These are phyloP conservation scores for Rhizomucor miehei DNA, from an alignment of 371 early-diverging fungal species.

Conservation along the genomic window DNA sequence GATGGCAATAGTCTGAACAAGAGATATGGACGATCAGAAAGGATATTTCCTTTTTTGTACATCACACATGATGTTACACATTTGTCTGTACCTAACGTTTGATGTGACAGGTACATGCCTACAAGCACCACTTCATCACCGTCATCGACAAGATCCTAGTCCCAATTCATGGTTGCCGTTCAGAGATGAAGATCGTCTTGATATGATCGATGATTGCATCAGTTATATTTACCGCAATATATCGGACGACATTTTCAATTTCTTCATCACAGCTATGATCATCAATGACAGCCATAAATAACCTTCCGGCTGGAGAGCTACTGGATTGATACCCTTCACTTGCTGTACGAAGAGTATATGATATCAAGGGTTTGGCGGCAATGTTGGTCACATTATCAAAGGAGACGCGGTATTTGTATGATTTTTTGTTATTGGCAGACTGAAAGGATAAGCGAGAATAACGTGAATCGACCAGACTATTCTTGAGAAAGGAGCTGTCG, in stretches of 20 bases:
- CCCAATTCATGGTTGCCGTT: background rate
- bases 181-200: too few relatives aligned
- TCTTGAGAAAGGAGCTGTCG: too few relatives aligned
- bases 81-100: background rate
- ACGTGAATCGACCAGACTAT: conserved; percentile 1
- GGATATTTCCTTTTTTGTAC: background rate
- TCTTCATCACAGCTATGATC: background rate
- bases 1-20: background rate
- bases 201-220: background rate
- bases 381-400: conserved; percentile 9
- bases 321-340: conserved; percentile 10
- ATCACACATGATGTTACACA: background rate
- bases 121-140: conserved; percentile 14
- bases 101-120: background rate
- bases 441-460: background rate
- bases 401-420: conserved; percentile 10
- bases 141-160: conserved; percentile 12
- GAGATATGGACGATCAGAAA: too few relatives aligned
- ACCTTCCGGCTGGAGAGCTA: background rate
- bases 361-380: background rate
- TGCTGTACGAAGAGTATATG: conserved; percentile 10
- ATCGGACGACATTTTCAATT: background rate
- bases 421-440: background rate
- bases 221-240: background rate
- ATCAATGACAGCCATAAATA: conserved; percentile 12